phyloP scores from a whole-genome alignment of 192 early-diverging fungal genomes.

The Oehlia diaphana region DNA sequence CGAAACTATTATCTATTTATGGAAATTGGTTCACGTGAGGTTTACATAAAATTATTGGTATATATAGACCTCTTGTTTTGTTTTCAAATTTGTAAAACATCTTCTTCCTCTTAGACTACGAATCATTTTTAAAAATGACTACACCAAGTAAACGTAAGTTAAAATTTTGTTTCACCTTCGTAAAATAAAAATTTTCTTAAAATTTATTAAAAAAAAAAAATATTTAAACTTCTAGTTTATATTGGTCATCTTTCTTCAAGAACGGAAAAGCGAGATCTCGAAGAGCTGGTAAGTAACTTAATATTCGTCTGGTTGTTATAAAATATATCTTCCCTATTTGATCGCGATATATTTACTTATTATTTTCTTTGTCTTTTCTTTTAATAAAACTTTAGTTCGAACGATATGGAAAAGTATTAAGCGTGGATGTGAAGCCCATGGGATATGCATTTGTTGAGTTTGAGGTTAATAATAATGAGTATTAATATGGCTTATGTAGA shows the following conservation, averaged over 20 bases:
- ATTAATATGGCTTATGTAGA: not conserved
- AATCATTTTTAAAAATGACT: not conserved
- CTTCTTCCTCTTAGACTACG: not conserved
- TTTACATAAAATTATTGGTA: not conserved
- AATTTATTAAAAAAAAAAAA: not conserved
- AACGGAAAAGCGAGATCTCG: slow-evolving; percentile 53
- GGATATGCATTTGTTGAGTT: slow-evolving; percentile 59
- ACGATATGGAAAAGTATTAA: slow-evolving; percentile 50
- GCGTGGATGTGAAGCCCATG: slow-evolving; percentile 53
- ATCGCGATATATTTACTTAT: not conserved
- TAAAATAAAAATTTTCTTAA: not conserved
- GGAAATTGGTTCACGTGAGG: too few relatives aligned
- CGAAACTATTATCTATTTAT: too few relatives aligned
- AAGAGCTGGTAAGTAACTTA: slow-evolving; percentile 44
- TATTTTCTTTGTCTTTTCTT: too few relatives aligned
- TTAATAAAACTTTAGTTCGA: slow-evolving; percentile 41
- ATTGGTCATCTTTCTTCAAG: slow-evolving; percentile 51
- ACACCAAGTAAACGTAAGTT: slow-evolving; percentile 28
- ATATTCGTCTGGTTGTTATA: not conserved
- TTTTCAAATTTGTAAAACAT: not conserved
- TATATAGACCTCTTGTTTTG: not conserved
- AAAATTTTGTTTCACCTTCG: not conserved
- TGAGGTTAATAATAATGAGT: slow-evolving; percentile 38
- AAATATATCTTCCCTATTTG: not conserved
- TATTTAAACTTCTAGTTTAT: slow-evolving; percentile 34